These are phyloP conservation scores for Termitomyces sp. DNA, from an alignment of 768 basidiomycete species.

Conservation along the genomic window DNA sequence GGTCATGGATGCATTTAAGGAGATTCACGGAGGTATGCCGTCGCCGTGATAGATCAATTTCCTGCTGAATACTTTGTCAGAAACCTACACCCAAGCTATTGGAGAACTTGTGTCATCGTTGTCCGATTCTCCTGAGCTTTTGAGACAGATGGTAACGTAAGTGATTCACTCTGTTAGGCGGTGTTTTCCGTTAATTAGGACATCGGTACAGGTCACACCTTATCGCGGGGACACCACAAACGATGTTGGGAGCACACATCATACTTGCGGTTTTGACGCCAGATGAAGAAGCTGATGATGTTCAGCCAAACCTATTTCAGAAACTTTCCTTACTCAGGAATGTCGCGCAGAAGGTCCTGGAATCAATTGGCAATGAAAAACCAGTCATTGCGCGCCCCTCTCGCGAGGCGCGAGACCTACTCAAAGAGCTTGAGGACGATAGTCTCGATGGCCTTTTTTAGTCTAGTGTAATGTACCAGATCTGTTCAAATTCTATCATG, in stretches of 20 bases:
- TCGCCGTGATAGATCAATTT: background rate
- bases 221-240: constrained; percentile 61
- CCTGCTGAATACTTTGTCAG: constrained; percentile 30
- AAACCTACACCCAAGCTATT: constrained; percentile 63
- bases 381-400: constrained; percentile 75
- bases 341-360: constrained; percentile 70
- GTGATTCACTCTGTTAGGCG: constrained; percentile 19
- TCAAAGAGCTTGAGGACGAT: constrained; percentile 44
- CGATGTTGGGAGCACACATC: constrained; percentile 54
- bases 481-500: background rate
- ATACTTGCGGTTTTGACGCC: constrained; percentile 52
- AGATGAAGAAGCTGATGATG: constrained; percentile 39
- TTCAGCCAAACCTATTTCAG: constrained; percentile 52
- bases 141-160: constrained; percentile 66
- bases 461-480: constrained; percentile 16
- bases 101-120: constrained; percentile 61
- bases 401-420: constrained; percentile 72
- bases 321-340: constrained; percentile 52
- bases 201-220: constrained; percentile 47
- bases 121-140: constrained; percentile 53
- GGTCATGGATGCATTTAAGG: constrained; percentile 73
- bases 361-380: constrained; percentile 63
- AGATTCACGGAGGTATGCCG: constrained; percentile 55
- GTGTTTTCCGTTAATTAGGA: constrained; percentile 6
- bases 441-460: constrained; percentile 42